Evolutionary conservation across 768 basidiomycete species (phyloP).

Genomic region (Tricholoma furcatifolium): DNA sequence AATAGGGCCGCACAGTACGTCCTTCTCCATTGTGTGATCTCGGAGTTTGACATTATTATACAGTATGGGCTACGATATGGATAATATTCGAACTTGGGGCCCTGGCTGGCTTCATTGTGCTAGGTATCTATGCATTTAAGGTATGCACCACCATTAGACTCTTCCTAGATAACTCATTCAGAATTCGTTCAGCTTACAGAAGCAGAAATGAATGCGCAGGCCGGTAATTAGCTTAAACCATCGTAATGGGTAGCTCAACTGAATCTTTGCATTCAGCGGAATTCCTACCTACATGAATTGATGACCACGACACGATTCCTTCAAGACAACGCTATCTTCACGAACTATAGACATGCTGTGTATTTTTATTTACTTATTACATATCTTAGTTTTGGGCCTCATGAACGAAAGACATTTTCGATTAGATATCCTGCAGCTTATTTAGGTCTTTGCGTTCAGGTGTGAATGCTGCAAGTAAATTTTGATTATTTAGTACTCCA

Average conservation of each 20-base stretch:
- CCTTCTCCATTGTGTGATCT: neutral
- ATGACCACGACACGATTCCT: no score
- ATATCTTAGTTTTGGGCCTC: neutral
- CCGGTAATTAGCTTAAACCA: slow-evolving; percentile 42
- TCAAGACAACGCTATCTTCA: no score
- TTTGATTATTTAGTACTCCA: neutral
- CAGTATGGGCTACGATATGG: slow-evolving; percentile 85
- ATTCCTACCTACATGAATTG: slow-evolving; percentile 58
- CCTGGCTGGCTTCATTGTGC: slow-evolving; percentile 73
- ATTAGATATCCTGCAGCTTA: neutral
- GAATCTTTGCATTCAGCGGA: slow-evolving; percentile 36
- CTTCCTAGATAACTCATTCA: neutral
- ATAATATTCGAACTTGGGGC: slow-evolving; percentile 74
- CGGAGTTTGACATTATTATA: slow-evolving; percentile 23
- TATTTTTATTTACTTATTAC: neutral
- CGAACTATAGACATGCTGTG: no score
- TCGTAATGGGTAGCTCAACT: neutral
- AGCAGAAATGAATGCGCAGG: slow-evolving; percentile 68
- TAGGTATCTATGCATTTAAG: slow-evolving; percentile 86
- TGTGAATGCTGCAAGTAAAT: slow-evolving; percentile 1
- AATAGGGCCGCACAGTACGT: slow-evolving; percentile 69
- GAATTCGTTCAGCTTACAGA: slow-evolving; percentile 40
- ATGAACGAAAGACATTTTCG: neutral
- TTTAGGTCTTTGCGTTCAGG: no score
- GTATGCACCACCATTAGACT: slow-evolving; percentile 30